Evolutionary conservation across 805 yeast genomes (phyloP), one percentile per base, ranked within the genome.

Genomic region (Wickerhamiella cacticola): DNA sequence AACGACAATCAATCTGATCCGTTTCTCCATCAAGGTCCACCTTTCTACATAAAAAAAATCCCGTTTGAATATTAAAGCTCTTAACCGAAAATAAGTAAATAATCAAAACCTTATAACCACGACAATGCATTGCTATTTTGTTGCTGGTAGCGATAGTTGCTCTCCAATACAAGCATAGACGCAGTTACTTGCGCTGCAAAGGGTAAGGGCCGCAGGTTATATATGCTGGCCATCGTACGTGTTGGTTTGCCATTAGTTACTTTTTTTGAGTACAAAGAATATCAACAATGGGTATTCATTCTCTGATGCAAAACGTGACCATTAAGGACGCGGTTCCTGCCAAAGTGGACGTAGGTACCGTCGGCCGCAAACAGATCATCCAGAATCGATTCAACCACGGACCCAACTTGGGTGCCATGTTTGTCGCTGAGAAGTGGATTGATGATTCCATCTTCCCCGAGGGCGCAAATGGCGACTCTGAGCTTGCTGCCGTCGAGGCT

Each of bases 371-470:
- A 39, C 63, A 62, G 45, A 55, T 67, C 34, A 53, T 51, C 49
- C 62, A 60, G 39, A 52, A 54, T 31, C 55, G 71, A 28, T 62
- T 66, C 55, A 83, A 84, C 59, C 78, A 75, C 59, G 97, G 96
- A 5, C 94, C 84, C 26, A 88, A 87, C 62, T 66, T 88, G 35
- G 97, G 97, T 0, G 73, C 87, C 0, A 63, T 81, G 49, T 88
- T 87, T 61, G 79, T 87, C 1, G 69, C 77, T 41, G 96, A 88
- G 59, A 79, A 78, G 56, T 88, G 84, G 79, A 83, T 86, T 29
- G 82, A 66, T 61, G 80, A 74, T 48, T 67, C 71, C 35, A 63
- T 80, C 48, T 82, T 83, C 56, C 69, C 73, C 2, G 76, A 75
- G 18, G 74, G 73, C 22, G 70, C 83, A 1, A 45, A 54, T 16